phyloP scores from a whole-genome alignment of 2,329 filamentous ascomycete species.

The Phaeosphaeria sp. region DNA sequence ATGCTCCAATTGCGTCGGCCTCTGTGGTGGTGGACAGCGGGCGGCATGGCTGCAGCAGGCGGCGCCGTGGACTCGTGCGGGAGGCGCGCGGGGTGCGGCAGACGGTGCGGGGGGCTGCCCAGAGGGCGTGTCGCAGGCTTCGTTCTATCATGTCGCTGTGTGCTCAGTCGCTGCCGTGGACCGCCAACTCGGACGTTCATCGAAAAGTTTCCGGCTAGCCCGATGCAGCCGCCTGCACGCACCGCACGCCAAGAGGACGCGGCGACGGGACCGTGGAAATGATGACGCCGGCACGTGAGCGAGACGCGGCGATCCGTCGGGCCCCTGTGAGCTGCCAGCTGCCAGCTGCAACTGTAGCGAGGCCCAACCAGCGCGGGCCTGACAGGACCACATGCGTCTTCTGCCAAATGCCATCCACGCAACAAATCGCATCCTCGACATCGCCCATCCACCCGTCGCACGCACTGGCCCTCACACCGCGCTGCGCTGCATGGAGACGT shows the following conservation, averaged over 20 bases:
- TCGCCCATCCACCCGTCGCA: not conserved
- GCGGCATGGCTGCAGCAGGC: conserved; percentile 2
- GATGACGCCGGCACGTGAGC: not conserved
- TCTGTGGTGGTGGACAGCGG: conserved; percentile 28
- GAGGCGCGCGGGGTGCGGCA: conserved; percentile 45
- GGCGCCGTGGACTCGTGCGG: conserved; percentile 24
- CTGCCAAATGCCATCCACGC: not conserved
- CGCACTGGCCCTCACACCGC: not conserved
- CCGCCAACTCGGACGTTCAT: not conserved
- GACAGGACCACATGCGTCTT: not conserved
- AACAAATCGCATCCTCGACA: not conserved
- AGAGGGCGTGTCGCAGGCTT: not conserved
- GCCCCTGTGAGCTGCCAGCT: too few species aligned
- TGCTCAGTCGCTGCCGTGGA: not conserved
- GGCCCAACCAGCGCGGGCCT: not conserved
- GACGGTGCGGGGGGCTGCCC: not conserved
- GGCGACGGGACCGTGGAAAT: not conserved
- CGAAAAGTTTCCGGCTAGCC: not conserved
- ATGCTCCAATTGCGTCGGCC: conserved; percentile 40
- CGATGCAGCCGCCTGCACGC: not conserved
- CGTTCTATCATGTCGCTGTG: not conserved
- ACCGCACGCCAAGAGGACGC: not conserved
- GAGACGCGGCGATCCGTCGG: not conserved
- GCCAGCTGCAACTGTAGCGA: too few species aligned
- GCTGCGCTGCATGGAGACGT: not conserved